Conservation (phyloP, 345 rosid genomes). For the Linum tenue region DNA sequence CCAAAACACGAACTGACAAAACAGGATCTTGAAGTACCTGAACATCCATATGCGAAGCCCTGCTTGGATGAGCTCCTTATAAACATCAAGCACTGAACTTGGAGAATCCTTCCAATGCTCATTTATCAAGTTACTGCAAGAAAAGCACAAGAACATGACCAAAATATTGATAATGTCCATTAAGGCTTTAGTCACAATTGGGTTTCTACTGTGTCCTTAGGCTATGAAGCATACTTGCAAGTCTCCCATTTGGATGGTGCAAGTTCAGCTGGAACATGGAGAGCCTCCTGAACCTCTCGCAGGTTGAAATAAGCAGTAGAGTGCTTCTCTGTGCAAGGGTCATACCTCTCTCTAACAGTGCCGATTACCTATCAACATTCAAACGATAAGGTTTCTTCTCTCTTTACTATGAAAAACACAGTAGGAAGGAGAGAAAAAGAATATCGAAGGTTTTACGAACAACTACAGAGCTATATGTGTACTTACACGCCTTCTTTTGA, state of each 20-base stretch:
- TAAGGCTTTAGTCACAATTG: no score
- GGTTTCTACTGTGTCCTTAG: no score
- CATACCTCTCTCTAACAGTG: slow-evolving; percentile 58
- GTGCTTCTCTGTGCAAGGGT: slow-evolving; percentile 91
- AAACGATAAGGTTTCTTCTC: background rate
- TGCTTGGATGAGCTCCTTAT: slow-evolving; percentile 59
- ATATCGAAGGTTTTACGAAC: no score
- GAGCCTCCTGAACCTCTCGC: slow-evolving; percentile 73
- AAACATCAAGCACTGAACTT: slow-evolving; percentile 60
- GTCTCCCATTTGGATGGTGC: slow-evolving; percentile 79
- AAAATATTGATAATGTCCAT: no score
- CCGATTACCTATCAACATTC: slow-evolving; percentile 35
- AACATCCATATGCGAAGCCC: slow-evolving; percentile 89
- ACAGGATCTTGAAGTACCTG: slow-evolving; percentile 38
- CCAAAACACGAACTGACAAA: no score
- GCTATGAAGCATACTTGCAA: slow-evolving; percentile 50
- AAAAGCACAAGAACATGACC: background rate
- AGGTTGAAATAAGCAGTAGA: slow-evolving; percentile 67
- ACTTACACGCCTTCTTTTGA: slow-evolving; percentile 54
- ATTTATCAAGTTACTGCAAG: slow-evolving; percentile 36
- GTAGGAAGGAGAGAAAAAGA: no score
- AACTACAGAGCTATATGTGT: background rate
- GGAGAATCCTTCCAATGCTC: slow-evolving; percentile 65
- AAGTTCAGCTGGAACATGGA: slow-evolving; percentile 55
- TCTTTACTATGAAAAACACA: no score